A percentile compares a stretch with the other conserved stretches of the same genome.
These are phyloP conservation scores for Berberis thunbergii DNA, from an alignment of 164 flowering plant genomes.

Conservation along the genomic window DNA sequence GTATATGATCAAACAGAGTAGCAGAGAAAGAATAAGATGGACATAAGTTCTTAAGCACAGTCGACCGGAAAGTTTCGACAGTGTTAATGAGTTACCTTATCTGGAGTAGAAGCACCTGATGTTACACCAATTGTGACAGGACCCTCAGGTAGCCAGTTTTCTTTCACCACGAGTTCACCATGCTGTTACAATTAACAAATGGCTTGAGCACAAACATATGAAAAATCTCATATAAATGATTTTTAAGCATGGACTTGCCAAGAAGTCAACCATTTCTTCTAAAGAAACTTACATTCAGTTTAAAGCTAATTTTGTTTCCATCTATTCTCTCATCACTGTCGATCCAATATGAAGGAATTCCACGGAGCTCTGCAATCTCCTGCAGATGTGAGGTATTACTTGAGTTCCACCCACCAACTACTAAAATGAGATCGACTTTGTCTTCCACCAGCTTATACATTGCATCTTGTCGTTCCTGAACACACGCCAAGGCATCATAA, in stretches of 20 bases:
- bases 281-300: constrained; percentile 51
- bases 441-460: constrained; percentile 85
- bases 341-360: constrained; percentile 95
- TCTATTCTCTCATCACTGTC: constrained; percentile 88
- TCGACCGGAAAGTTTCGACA: background rate
- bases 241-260: too few relatives aligned
- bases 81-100: constrained; percentile 50
- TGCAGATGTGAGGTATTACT: constrained; percentile 97
- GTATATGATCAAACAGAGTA: too few relatives aligned
- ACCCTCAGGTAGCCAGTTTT: constrained; percentile 81
- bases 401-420: constrained; percentile 97
- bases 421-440: constrained; percentile 72
- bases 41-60: too few relatives aligned
- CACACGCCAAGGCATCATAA: background rate
- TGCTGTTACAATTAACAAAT: constrained; percentile 33
- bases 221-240: too few relatives aligned
- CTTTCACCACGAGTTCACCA: constrained; percentile 89
- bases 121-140: constrained; percentile 83
- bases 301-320: constrained; percentile 75
- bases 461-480: constrained; percentile 94
- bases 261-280: too few relatives aligned
- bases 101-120: constrained; percentile 98
- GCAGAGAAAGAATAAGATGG: too few relatives aligned
- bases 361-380: constrained; percentile 84
- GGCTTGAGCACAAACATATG: too few relatives aligned